phyloP scores from a whole-genome alignment of 257 asterid species.

The Scutellaria galericulata region DNA sequence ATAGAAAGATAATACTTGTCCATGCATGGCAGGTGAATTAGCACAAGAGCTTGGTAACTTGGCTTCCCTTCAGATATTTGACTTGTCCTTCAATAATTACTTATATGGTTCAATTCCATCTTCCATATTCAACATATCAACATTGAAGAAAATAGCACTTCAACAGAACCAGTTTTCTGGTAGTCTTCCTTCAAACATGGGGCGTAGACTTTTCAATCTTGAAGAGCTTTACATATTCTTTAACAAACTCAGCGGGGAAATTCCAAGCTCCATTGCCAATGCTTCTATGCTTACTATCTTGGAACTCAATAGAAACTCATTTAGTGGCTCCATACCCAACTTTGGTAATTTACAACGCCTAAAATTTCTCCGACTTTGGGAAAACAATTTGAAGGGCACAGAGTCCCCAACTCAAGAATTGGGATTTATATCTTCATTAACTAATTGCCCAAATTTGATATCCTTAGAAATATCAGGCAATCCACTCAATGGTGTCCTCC shows the following conservation, averaged over 20 bases:
- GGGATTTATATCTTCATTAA: slow-evolving; percentile 24
- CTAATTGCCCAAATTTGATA: slow-evolving; percentile 38
- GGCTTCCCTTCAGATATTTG: not conserved
- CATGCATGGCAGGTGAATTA: slow-evolving; percentile 41
- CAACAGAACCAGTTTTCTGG: slow-evolving; percentile 22
- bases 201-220: slow-evolving; percentile 32
- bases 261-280: slow-evolving; percentile 35
- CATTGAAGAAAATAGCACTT: not conserved
- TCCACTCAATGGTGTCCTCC: slow-evolving; percentile 36
- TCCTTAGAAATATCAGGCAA: slow-evolving; percentile 20
- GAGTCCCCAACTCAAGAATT: slow-evolving; percentile 8
- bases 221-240: not conserved
- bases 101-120: slow-evolving; percentile 33
- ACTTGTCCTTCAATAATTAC: not conserved
- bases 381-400: slow-evolving; percentile 42
- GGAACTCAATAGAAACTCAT: slow-evolving; percentile 32
- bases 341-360: slow-evolving; percentile 39
- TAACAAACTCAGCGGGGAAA: slow-evolving; percentile 36
- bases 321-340: slow-evolving; percentile 45
- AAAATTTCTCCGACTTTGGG: slow-evolving; percentile 30
- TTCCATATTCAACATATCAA: slow-evolving; percentile 34
- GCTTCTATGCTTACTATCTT: slow-evolving; percentile 38
- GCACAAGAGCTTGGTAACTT: slow-evolving; percentile 45
- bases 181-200: slow-evolving; percentile 21
- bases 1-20: not conserved